Evolutionary conservation across 768 basidiomycete genomes (phyloP).

Genomic region (Xerocomus potaroensis): DNA sequence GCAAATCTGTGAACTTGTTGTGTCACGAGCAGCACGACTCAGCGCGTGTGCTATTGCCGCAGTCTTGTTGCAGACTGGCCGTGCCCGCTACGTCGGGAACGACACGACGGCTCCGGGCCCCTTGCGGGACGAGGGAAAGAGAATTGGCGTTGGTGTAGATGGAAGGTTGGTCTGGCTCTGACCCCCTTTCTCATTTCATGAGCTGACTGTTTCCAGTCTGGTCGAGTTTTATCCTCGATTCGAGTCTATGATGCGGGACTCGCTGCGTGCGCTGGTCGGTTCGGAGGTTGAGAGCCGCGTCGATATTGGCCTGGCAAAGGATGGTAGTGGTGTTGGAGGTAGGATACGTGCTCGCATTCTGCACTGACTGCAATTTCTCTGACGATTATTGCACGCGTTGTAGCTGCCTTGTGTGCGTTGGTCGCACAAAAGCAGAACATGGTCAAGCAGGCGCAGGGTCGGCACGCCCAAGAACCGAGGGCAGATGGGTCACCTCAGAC

Average conservation of each 20-base stretch:
- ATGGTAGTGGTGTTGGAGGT: slow-evolving; percentile 98
- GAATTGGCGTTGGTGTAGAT: slow-evolving; percentile 84
- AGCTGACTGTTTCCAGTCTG: slow-evolving; percentile 45
- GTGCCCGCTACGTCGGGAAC: slow-evolving; percentile 46
- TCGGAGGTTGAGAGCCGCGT: slow-evolving; percentile 74
- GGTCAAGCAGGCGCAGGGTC: slow-evolving; percentile 9
- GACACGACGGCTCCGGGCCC: slow-evolving; percentile 17
- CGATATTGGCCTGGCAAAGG: slow-evolving; percentile 90
- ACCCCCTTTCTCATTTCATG: too few species aligned
- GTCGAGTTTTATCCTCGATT: slow-evolving; percentile 92
- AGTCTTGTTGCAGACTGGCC: slow-evolving; percentile 75
- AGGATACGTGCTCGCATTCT: too few species aligned
- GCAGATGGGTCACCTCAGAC: slow-evolving; percentile 8
- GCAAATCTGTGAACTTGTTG: slow-evolving; percentile 76
- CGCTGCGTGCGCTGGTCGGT: slow-evolving; percentile 74
- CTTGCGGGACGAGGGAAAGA: slow-evolving; percentile 37
- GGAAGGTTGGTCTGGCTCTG: slow-evolving; percentile 73
- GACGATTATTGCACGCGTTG: slow-evolving; percentile 1
- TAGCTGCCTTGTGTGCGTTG: slow-evolving; percentile 86
- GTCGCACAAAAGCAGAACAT: slow-evolving; percentile 26
- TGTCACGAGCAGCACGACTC: slow-evolving; percentile 74
- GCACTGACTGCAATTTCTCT: neutral
- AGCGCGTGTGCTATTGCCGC: slow-evolving; percentile 88
- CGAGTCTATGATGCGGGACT: slow-evolving; percentile 66
- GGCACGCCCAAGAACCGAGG: slow-evolving; percentile 7